phyloP scores from a whole-genome alignment of 306 rosid genomes.

The Urtica urens region DNA sequence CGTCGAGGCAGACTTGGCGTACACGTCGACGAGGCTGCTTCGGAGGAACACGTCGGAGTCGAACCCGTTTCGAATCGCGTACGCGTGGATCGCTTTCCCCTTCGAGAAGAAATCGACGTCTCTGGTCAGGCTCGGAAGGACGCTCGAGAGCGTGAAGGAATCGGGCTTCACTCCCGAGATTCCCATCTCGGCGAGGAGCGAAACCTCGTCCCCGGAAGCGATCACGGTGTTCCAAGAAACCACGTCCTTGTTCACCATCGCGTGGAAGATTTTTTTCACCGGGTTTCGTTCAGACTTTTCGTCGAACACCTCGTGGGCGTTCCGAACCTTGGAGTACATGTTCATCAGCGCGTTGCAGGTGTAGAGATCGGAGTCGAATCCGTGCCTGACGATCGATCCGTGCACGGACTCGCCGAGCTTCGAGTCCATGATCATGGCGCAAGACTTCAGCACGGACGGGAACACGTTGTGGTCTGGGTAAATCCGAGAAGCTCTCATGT shows the following conservation, averaged over 20 bases:
- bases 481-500: constrained; percentile 35
- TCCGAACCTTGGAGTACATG: constrained; percentile 48
- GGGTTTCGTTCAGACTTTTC: constrained; percentile 20
- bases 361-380: constrained; percentile 50
- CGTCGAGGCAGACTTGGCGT: constrained; percentile 56
- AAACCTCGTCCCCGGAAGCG: constrained; percentile 46
- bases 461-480: constrained; percentile 44
- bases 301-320: constrained; percentile 23
- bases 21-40: constrained; percentile 83
- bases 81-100: constrained; percentile 83
- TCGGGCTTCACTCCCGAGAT: constrained; percentile 45
- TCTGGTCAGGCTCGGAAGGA: constrained; percentile 71
- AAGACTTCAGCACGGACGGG: constrained; percentile 66
- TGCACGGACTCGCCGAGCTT: constrained; percentile 51
- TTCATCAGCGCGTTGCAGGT: constrained; percentile 70
- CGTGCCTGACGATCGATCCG: constrained; percentile 34
- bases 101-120: constrained; percentile 41
- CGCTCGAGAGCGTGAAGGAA: constrained; percentile 64
- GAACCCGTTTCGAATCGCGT: constrained; percentile 52
- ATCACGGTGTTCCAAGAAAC: constrained; percentile 89
- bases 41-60: constrained; percentile 58
- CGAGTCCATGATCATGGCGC: constrained; percentile 35
- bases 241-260: constrained; percentile 53
- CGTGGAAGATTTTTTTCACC: constrained; percentile 56
- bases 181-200: constrained; percentile 52